These are phyloP conservation scores for Periconia digitata DNA, from an alignment of 2,329 filamentous ascomycete species.

Conservation along the genomic window DNA sequence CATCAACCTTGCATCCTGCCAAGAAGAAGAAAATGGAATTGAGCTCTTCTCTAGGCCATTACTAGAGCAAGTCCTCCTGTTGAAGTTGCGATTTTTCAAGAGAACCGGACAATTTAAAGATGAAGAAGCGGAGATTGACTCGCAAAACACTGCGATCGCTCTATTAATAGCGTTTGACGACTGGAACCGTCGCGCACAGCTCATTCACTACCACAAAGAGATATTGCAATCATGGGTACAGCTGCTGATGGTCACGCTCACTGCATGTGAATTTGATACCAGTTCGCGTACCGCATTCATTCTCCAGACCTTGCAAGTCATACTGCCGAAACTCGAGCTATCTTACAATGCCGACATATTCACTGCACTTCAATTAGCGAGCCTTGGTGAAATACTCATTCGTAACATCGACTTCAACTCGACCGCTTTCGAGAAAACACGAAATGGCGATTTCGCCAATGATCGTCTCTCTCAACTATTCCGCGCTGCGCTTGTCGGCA, in stretches of 20 bases:
- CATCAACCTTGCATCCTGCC: constrained; percentile 67
- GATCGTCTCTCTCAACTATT: constrained; percentile 92
- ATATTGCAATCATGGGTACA: constrained; percentile 84
- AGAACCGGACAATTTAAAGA: constrained; percentile 43
- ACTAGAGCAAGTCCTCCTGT: constrained; percentile 70
- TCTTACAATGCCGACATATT: constrained; percentile 69
- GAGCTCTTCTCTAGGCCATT: constrained; percentile 69
- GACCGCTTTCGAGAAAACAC: constrained; percentile 47
- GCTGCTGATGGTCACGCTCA: constrained; percentile 78
- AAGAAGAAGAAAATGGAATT: constrained; percentile 58
- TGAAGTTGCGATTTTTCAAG: constrained; percentile 66
- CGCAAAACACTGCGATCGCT: constrained; percentile 53
- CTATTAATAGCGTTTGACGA: constrained; percentile 63
- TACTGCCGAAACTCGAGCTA: constrained; percentile 82
- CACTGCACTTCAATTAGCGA: constrained; percentile 75
- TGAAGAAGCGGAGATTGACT: constrained; percentile 34
- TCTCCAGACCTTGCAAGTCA: constrained; percentile 81
- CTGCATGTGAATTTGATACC: constrained; percentile 76
- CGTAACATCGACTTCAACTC: constrained; percentile 67
- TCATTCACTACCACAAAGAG: constrained; percentile 59
- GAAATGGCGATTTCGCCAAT: constrained; percentile 70
- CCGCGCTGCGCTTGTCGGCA: constrained; percentile 78
- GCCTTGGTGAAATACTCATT: constrained; percentile 71
- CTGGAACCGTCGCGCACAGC: constrained; percentile 63
- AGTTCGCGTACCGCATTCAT: constrained; percentile 75